Base-by-base conservation (phyloP, 345 rosid species). In the Eutrema japonicum region DNA sequence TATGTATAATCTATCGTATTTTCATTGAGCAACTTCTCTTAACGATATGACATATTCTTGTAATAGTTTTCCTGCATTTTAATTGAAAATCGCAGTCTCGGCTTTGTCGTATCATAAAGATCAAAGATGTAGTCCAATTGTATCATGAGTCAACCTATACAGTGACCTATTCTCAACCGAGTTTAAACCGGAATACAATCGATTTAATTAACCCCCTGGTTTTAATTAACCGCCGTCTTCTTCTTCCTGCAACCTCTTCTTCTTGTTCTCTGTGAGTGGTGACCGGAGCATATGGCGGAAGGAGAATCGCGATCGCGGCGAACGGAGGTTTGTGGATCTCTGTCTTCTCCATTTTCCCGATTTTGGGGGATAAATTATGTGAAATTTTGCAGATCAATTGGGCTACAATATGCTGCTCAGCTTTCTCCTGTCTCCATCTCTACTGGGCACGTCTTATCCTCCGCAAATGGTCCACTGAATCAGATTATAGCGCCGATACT, bases 341-440 rank as follows among this genome's bases (percentile, higher is more conserved):
- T 29, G 0, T 27, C 43, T 10, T 61, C 64, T 51, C 40, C 7
- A n/a, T 18, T 18, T 14, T 27, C 2, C 53, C 43, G 2, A 36
- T 11, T 27, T n/a, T 6, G 14, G 29, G 56, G 47, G 63, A 43
- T 42, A 22, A 22, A 2, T 22, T 22, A 22, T 22, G 26, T 22
- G 26, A 72, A 16, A 12, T 63, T 40, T 77, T 78, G 89, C 96
- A 89, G 95, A 89, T 83, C 66, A 79, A 67, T 82, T 79, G 88
- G 87, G 83, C 82, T 88, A 88, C 90, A 78, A 66, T 82, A 55
- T 90, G 85, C 80, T 90, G 90, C 85, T 90, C 92, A 82, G 91
- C 83, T 84, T 88, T 84, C 85, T 85, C 85, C 54, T 88, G 84
- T 88, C 75, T 91, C 73, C 97, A 93, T 83, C 81, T 86, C 63